Base-by-base conservation (phyloP, 2,329 filamentous ascomycete species). In the Lasiodiplodia hormozganensis region DNA sequence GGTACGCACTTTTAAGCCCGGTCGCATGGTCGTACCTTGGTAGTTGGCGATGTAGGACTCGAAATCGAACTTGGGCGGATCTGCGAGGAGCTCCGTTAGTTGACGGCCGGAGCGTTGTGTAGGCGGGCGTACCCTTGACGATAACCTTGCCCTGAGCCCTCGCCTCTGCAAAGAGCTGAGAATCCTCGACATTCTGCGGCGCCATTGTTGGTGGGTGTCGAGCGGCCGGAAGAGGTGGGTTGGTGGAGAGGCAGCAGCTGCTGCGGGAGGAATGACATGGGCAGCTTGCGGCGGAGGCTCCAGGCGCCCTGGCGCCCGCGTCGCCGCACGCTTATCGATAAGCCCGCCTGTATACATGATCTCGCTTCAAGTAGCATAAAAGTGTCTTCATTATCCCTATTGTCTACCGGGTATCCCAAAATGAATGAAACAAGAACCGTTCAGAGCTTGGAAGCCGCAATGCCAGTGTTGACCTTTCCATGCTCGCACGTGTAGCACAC, bases 1-100 rank as follows among this genome's bases (percentile, higher is more conserved):
- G 4, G 25, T 11, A 25, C 28, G 10, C 12, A 2, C 28, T n/a
- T 8, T 40, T 12, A 4, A 16, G 28, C 16, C 25, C 28, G n/a
- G 14, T 36, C 36, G 53, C 10, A n/a, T 21, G 11, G 65, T 72
- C 82, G 56, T 81, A 94, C 94, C 93, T 77, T 85, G 86, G 80
- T 98, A 99, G 77, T 97, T 97, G 72, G 90, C 86, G 62, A 97
- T 91, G 80, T 97, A 98, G 47, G 91, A 88, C 70, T 97, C 93
- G 52, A 99, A 87, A 75, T 98, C 96, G 73, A 98, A 90, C 77
- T 95, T 97, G 11, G 95, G 94, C 7, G 87, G 81, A 58, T 93
- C 92, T 95, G 69, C 18, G 36, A 66, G 28, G 52, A 49, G 68
- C 28, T 40, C 64, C 49, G 57, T 64, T 47, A 60, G 68, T 57